Percentiles rank a stretch among this genome's conserved stretches.
These are phyloP conservation scores for Cyclotella cryptica DNA, from an alignment of 108 stramenopile species.

Conservation along the genomic window DNA sequence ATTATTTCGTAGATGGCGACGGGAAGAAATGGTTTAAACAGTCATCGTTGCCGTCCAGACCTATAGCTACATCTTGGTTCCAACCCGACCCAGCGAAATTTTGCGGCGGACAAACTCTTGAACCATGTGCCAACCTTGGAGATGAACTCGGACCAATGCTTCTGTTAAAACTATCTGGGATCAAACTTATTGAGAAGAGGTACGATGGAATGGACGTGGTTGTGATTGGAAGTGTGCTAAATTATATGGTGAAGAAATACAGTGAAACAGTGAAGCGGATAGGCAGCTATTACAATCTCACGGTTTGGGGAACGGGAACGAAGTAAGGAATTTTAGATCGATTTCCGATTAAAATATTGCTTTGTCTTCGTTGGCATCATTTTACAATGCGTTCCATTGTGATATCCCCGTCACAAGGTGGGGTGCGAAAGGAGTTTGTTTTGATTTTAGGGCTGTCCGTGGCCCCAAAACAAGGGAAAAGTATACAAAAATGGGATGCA, in stretches of 20 bases:
- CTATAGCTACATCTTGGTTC: slow-evolving; percentile 10
- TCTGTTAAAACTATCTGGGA: slow-evolving; percentile 8
- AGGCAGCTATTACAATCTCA: slow-evolving; percentile 13
- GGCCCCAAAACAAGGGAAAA: slow-evolving; percentile 21
- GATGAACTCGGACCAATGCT: slow-evolving; percentile 20
- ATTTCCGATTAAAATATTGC: neutral
- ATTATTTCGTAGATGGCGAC: neutral
- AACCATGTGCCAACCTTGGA: slow-evolving; percentile 28
- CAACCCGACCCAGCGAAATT: neutral
- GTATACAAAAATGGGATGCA: neutral
- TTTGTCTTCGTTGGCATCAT: neutral
- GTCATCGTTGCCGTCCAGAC: neutral
- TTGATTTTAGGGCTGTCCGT: slow-evolving; percentile 21
- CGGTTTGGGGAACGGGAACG: slow-evolving; percentile 24
- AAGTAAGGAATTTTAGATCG: slow-evolving; percentile 3
- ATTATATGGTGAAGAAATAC: slow-evolving; percentile 21
- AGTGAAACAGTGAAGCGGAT: neutral
- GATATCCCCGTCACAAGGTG: neutral
- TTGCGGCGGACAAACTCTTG: neutral
- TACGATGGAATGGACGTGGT: slow-evolving; percentile 23
- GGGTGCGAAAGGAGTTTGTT: slow-evolving; percentile 6
- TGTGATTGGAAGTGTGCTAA: slow-evolving; percentile 22
- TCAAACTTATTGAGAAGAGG: slow-evolving; percentile 1
- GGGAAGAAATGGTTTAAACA: neutral
- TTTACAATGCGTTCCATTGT: neutral